Evolutionary conservation across 805 yeast genomes (phyloP).

Genomic region (Candida tammaniensis): DNA sequence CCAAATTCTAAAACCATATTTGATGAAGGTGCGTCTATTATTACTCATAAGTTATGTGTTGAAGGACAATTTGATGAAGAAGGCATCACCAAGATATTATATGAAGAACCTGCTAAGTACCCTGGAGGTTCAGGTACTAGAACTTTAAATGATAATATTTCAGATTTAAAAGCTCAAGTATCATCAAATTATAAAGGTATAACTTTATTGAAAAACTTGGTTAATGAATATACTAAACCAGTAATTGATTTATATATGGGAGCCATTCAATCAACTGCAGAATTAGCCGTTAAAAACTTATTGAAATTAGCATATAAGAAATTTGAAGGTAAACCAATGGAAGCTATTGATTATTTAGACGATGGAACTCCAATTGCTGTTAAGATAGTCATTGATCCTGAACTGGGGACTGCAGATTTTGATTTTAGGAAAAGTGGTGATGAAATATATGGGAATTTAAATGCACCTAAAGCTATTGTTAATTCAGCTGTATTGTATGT

Average conservation of each 20-base stretch:
- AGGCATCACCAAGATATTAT: conserved; percentile 57
- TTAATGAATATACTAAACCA: conserved; percentile 57
- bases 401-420: conserved; percentile 62
- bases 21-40: conserved; percentile 90
- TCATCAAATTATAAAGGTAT: conserved; percentile 91
- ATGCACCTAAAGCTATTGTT: conserved; percentile 90
- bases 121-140: conserved; percentile 92
- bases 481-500: conserved; percentile 87
- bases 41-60: conserved; percentile 67
- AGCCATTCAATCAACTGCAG: conserved; percentile 36
- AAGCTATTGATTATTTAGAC: conserved; percentile 68
- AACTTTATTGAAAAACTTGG: conserved; percentile 54
- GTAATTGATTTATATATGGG: conserved; percentile 34
- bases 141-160: conserved; percentile 75
- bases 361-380: conserved; percentile 73
- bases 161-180: conserved; percentile 53
- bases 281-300: conserved; percentile 29
- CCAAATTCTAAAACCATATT: conserved; percentile 80
- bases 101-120: conserved; percentile 71
- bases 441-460: conserved; percentile 86
- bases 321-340: conserved; percentile 39
- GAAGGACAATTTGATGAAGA: conserved; percentile 75
- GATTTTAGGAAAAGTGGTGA: conserved; percentile 86
- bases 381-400: conserved; percentile 45
- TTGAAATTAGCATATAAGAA: conserved; percentile 33